Evolutionary conservation across 2,329 filamentous ascomycete genomes (phyloP).

Genomic region (Exophiala alcalophila): DNA sequence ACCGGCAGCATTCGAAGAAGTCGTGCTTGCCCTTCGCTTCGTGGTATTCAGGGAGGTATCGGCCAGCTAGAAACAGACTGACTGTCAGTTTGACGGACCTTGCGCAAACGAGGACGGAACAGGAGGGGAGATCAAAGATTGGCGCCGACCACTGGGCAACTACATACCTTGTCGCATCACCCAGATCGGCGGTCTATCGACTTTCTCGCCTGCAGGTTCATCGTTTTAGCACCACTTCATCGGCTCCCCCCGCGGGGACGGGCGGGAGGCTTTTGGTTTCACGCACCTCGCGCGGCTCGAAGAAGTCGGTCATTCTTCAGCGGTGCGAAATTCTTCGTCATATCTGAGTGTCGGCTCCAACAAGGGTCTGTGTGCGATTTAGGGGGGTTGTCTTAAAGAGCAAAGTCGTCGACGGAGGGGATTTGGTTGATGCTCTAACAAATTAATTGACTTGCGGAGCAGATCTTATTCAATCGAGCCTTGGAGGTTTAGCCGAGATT

Average conservation of each 20-base stretch:
- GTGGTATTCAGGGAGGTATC: conserved; percentile 97
- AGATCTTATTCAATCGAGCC: background rate
- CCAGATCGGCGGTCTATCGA: conserved; percentile 94
- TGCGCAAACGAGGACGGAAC: background rate
- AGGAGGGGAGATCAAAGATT: background rate
- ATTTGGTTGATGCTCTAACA: too few relatives aligned
- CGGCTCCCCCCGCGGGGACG: background rate
- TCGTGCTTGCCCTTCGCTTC: conserved; percentile 85
- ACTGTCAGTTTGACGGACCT: conserved; percentile 3
- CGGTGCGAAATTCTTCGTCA: conserved; percentile 72
- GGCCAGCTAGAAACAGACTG: conserved; percentile 63
- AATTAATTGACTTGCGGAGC: too few relatives aligned
- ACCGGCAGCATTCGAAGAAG: conserved; percentile 97
- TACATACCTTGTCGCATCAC: conserved; percentile 92
- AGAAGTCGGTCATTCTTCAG: conserved; percentile 91
- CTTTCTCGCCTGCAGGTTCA: conserved; percentile 62
- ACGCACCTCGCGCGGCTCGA: conserved; percentile 78
- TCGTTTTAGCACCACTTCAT: conserved; percentile 1
- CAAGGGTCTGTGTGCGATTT: too few relatives aligned
- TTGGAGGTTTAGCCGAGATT: conserved; percentile 1
- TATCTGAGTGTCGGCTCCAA: too few relatives aligned
- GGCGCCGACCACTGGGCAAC: conserved; percentile 31
- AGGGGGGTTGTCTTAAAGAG: too few relatives aligned
- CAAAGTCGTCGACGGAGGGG: background rate
- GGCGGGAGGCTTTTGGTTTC: background rate